A percentile compares a stretch with the other conserved stretches of the same genome.
These are phyloP conservation scores for Metschnikowia continentalis DNA, from an alignment of 805 yeast species.

Conservation along the genomic window DNA sequence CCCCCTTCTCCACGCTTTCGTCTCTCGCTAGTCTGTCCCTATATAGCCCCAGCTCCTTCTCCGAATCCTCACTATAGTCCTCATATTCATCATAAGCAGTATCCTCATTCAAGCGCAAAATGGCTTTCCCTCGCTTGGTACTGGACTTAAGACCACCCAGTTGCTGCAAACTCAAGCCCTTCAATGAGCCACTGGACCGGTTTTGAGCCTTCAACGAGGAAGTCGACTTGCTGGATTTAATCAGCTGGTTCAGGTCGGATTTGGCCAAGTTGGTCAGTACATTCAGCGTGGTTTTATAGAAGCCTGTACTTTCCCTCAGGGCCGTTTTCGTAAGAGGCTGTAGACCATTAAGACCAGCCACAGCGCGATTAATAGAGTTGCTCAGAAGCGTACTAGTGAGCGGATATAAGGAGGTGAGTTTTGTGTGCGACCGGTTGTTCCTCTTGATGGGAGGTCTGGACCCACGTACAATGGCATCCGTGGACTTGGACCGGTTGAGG, in stretches of 20 bases:
- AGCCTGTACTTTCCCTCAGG: constrained; percentile 13
- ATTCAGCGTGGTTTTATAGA: constrained; percentile 15
- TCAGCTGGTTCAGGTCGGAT: constrained; percentile 17
- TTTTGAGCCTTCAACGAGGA: constrained; percentile 31
- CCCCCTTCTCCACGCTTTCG: not conserved
- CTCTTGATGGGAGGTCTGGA: constrained; percentile 24
- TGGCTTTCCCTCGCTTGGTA: constrained; percentile 36
- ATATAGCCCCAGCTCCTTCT: not conserved
- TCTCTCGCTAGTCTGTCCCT: not conserved
- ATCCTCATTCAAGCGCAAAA: constrained; percentile 37
- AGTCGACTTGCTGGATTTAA: constrained; percentile 29
- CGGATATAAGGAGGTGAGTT: constrained; percentile 20
- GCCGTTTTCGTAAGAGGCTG: constrained; percentile 18
- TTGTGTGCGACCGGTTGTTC: constrained; percentile 36
- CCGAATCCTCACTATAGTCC: constrained; percentile 26
- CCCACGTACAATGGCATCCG: constrained; percentile 34
- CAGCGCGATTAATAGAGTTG: constrained; percentile 8
- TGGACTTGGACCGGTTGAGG: constrained; percentile 37
- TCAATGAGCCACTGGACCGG: constrained; percentile 8
- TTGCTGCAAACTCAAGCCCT: constrained; percentile 8
- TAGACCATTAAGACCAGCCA: constrained; percentile 4
- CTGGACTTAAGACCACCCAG: constrained; percentile 33
- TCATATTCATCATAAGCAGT: constrained; percentile 34
- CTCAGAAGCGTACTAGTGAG: constrained; percentile 18
- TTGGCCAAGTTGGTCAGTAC: constrained; percentile 5